phyloP scores from a whole-genome alignment of 139 green algal species.

The Micromonas pusilla region DNA sequence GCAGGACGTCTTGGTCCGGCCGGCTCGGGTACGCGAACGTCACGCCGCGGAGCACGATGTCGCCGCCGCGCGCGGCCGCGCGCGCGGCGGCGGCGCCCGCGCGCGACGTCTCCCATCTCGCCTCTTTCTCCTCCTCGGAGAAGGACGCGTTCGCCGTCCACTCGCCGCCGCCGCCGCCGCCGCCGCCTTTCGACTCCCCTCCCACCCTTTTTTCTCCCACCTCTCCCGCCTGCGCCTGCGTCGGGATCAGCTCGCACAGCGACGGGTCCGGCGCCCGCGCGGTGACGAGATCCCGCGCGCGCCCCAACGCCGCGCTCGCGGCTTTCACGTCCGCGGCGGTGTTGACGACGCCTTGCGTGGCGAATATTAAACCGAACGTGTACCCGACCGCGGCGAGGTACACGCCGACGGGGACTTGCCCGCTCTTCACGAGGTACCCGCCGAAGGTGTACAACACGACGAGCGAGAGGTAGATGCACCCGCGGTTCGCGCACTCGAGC shows the following conservation, averaged over 20 bases:
- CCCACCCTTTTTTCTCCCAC: background rate
- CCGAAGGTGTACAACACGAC: background rate
- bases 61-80: background rate
- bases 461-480: background rate
- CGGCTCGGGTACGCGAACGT: conserved; percentile 35
- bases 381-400: background rate
- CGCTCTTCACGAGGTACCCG: background rate
- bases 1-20: conserved; percentile 12
- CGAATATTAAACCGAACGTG: conserved; percentile 16
- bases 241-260: background rate
- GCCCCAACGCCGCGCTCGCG: background rate
- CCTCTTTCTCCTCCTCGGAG: too few species aligned
- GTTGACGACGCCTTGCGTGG: conserved; percentile 18
- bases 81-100: too few species aligned
- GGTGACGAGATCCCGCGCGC: background rate
- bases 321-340: background rate
- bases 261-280: background rate
- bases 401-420: background rate
- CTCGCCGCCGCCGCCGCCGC: too few species aligned
- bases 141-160: too few species aligned
- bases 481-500: conserved; percentile 4
- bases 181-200: background rate
- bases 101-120: too few species aligned
- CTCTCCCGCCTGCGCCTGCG: background rate
- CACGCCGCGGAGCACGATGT: conserved; percentile 28